These are phyloP conservation scores for Emmonsia crescens DNA, from an alignment of 2,329 filamentous ascomycete genomes.

Conservation along the genomic window DNA sequence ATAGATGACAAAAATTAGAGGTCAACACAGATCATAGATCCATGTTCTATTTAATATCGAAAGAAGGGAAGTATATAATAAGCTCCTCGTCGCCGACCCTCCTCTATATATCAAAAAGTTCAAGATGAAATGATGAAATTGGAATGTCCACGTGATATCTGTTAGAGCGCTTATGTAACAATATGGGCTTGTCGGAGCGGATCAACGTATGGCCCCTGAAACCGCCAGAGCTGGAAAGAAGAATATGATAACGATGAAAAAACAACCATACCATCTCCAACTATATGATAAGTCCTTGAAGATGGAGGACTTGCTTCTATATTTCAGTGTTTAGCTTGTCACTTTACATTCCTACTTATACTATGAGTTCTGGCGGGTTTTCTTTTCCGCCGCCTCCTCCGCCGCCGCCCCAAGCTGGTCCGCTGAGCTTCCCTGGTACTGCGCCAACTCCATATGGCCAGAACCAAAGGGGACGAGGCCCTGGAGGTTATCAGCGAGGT, in stretches of 20 bases:
- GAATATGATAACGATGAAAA: not conserved
- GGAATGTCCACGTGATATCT: not conserved
- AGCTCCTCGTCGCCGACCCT: not conserved
- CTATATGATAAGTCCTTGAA: not conserved
- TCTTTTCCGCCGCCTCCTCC: constrained; percentile 38
- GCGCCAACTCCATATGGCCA: constrained; percentile 20
- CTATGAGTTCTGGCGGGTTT: constrained; percentile 34
- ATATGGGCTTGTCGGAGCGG: not conserved
- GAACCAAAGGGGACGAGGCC: constrained; percentile 18
- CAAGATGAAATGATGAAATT: too few species aligned
- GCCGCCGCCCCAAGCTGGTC: constrained; percentile 24
- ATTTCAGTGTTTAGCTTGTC: not conserved
- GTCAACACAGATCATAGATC: not conserved
- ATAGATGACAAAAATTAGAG: not conserved
- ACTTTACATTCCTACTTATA: constrained; percentile 2
- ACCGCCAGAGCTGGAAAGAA: not conserved
- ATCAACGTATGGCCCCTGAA: not conserved
- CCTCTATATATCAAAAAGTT: not conserved
- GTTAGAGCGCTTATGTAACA: too few species aligned
- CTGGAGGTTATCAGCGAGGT: constrained; percentile 6
- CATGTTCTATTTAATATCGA: not conserved
- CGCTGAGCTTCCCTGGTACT: constrained; percentile 11
- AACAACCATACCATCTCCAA: not conserved
- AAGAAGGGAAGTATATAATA: not conserved
- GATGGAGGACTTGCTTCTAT: not conserved